Base-by-base conservation (phyloP, 1,139 yeast genomes). In the Eremothecium coryli region DNA sequence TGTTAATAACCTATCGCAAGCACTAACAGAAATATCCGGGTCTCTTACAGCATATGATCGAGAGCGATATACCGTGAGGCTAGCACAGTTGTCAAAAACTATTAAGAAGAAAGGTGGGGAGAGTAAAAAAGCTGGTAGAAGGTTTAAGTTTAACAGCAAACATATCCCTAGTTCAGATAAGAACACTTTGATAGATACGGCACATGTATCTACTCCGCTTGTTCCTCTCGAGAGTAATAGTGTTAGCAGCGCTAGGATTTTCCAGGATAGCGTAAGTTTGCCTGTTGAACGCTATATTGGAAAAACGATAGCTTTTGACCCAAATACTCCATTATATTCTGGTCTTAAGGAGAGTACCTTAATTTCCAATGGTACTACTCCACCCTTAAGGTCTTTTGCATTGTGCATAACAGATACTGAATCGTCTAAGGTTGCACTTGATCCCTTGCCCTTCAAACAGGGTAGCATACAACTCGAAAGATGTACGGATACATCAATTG, bases 381-480 rank as follows among this genome's bases (percentile, higher is more conserved):
- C n/a, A n/a, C n/a, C 10, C 10, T 10, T 10, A 20, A 20, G 22
- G 7, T 27, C 30, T n/a, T 23, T 23, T 11, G 26, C 41, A 5
- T 18, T 38, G 26, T 20, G 13, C 5, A 5, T 38, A 7, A 31
- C 30, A 17, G 18, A 29, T 12, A 22, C 32, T 2, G 10, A 24
- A 9, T 11, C 25, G 2, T 33, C 39, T 12, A 23, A 26, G 6
- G 15, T 38, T 7, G 17, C 23, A 11, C 20, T 38, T 20, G 21
- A 31, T 8, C 24, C 31, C 2, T 5, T 33, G 15, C 41, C 39
- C 15, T 38, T 38, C 21, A 18, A 30, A 5, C 39, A 30, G 12
- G 55, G 56, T 3, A 49, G 49, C 29, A 29, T 51, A 3, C 40
- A 41, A 13, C 33, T 51, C 2, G 43, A 44, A 3, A 35, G 44